Evolutionary conservation across 371 early-diverging fungal genomes (phyloP), one percentile per base, ranked within the genome.

Genomic region (Haplosporangium sp.): DNA sequence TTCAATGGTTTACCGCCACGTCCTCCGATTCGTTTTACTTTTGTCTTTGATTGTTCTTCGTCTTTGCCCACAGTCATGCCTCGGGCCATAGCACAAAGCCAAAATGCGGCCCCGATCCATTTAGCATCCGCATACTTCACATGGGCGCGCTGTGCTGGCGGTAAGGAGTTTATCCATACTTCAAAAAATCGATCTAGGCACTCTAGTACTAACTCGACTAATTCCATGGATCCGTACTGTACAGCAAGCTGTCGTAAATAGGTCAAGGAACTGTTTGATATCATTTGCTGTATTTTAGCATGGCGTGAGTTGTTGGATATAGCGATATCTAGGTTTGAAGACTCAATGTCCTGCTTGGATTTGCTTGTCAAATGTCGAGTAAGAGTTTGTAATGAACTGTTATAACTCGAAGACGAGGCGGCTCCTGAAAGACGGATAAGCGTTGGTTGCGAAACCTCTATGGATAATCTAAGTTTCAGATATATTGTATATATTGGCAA

Each of bases 51-150:
- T 27, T 60, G 37, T 45, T 6, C 52, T 6, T 45, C 73, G 4
- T 53, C 65, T 34, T 66, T 70, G 47, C 48, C 55, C 1, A 63
- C 61, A 17, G 65, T 52, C 82, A 69, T 81, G 35, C 27, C 50
- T 15, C 74, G 63, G 0, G 79, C 75, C 72, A 81, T 71, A 9
- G 82, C 75, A 62, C 82, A 81, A 27, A 81, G 39, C 82, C 82
- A 81, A 20, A 81, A 75, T 4, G 72, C 72, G 0, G 82, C 75
- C 0, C 72, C 82, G 34, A 81, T 48, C 82, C 82, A 81, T 39
- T 75, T 81, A 3, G 66, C 61, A 11, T 75, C 69, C 55, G 82
- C 63, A 38, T 75, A 75, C 9, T 69, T 63, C 19, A 81, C 66
- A 53, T 81, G 69, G 0, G 53, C 37, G 2, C 72, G 72, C 55